Conservation (phyloP, 169 alveolate genomes). For the Perkinsus marinus region DNA sequence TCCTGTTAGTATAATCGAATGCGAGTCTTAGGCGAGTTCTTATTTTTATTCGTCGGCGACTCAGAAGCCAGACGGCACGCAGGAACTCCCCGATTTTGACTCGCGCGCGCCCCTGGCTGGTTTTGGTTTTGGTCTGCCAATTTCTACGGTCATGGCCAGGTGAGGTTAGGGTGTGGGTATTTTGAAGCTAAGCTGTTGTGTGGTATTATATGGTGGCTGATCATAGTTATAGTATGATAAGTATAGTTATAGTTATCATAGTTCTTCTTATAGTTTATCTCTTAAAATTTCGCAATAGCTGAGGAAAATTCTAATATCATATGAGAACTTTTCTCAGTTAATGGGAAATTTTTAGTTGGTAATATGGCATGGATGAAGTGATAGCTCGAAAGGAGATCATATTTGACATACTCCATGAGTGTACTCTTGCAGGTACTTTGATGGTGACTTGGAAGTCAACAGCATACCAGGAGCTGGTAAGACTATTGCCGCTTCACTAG, state of each 20-base stretch:
- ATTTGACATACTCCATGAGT: too few species aligned
- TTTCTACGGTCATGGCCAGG: neutral
- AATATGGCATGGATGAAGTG: too few species aligned
- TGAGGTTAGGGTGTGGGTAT: neutral
- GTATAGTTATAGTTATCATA: too few species aligned
- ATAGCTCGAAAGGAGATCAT: too few species aligned
- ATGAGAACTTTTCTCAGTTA: too few species aligned
- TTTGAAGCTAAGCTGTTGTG: too few species aligned
- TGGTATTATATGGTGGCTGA: too few species aligned
- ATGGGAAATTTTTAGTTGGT: too few species aligned
- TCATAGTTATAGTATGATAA: too few species aligned
- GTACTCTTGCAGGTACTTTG: neutral
- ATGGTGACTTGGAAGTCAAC: neutral
- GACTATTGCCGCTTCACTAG: neutral
- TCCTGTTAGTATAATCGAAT: neutral
- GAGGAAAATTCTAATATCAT: too few species aligned
- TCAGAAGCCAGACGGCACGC: neutral
- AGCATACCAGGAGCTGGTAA: neutral
- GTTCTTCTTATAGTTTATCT: too few species aligned
- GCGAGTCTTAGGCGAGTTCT: neutral
- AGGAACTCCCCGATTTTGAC: neutral
- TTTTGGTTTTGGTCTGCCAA: neutral
- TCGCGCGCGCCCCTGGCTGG: neutral
- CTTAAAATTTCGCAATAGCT: too few species aligned
- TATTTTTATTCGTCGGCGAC: neutral